These are phyloP conservation scores for Phytophthora melonis DNA, from an alignment of 352 stramenopile genomes.

Conservation along the genomic window DNA sequence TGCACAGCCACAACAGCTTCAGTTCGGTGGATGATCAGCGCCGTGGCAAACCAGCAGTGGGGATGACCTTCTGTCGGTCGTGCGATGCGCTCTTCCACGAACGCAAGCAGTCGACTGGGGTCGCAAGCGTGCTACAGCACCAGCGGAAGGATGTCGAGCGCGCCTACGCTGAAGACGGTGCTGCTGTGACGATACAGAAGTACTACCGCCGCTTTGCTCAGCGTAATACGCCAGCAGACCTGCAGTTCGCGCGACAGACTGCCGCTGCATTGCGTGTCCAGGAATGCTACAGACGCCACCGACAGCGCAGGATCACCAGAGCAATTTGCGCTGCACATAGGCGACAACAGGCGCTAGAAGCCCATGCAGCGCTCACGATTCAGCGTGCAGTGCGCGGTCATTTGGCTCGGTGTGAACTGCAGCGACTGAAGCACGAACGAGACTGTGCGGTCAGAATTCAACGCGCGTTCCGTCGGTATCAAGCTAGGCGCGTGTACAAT, in stretches of 20 bases:
- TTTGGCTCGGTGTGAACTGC: slow-evolving; percentile 30
- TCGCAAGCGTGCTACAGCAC: slow-evolving; percentile 13
- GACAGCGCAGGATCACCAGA: slow-evolving; percentile 47
- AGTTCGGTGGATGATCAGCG: neutral
- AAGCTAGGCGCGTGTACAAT: slow-evolving; percentile 26
- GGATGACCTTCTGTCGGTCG: slow-evolving; percentile 55
- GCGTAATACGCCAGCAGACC: slow-evolving; percentile 40
- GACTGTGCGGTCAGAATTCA: slow-evolving; percentile 54
- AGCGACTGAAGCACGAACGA: slow-evolving; percentile 17
- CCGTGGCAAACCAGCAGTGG: neutral
- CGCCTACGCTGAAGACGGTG: slow-evolving; percentile 34
- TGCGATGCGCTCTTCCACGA: slow-evolving; percentile 53
- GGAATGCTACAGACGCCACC: slow-evolving; percentile 39
- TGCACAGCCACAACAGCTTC: slow-evolving; percentile 12
- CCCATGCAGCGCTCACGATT: slow-evolving; percentile 31
- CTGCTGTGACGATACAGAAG: slow-evolving; percentile 52
- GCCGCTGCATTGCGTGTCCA: slow-evolving; percentile 52
- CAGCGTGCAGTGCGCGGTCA: slow-evolving; percentile 47
- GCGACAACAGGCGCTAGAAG: slow-evolving; percentile 33
- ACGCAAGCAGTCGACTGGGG: slow-evolving; percentile 15
- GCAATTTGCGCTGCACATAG: slow-evolving; percentile 40
- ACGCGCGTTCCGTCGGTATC: slow-evolving; percentile 38
- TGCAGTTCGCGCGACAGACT: slow-evolving; percentile 30
- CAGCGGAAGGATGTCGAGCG: slow-evolving; percentile 40
- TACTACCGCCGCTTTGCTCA: slow-evolving; percentile 53